phyloP scores from a whole-genome alignment of 306 rosid species.

The Cucurbita pepo region DNA sequence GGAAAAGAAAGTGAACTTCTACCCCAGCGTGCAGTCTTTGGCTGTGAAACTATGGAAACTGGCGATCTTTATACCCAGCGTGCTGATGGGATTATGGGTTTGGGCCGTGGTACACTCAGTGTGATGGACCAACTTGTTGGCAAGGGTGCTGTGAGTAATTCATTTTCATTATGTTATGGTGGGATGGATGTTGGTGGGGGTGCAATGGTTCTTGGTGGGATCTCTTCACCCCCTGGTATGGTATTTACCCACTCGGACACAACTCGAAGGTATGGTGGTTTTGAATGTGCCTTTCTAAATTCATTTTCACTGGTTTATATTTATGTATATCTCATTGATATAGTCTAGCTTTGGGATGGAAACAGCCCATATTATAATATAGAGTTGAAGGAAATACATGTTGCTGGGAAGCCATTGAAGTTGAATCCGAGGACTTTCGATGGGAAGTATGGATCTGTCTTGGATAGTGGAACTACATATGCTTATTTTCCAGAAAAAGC shows the following conservation, averaged over 20 bases:
- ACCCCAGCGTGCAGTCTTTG: slow-evolving; percentile 42
- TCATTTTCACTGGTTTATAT: slow-evolving; percentile 2
- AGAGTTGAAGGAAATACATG: slow-evolving; percentile 32
- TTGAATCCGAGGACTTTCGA: slow-evolving; percentile 23
- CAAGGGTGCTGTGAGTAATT: slow-evolving; percentile 28
- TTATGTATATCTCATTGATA: slow-evolving; percentile 22
- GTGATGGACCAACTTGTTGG: slow-evolving; percentile 44
- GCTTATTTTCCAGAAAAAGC: slow-evolving; percentile 37
- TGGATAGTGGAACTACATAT: slow-evolving; percentile 48
- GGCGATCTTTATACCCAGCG: slow-evolving; percentile 43
- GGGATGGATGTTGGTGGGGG: slow-evolving; percentile 51
- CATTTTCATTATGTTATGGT: slow-evolving; percentile 39
- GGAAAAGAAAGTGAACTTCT: slow-evolving; percentile 28
- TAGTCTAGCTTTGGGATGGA: slow-evolving; percentile 24
- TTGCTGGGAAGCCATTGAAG: slow-evolving; percentile 30
- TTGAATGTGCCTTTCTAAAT: not conserved
- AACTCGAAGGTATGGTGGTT: slow-evolving; percentile 22
- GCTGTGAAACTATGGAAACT: slow-evolving; percentile 35
- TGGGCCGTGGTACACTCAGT: slow-evolving; percentile 37
- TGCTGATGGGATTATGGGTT: slow-evolving; percentile 42
- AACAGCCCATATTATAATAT: slow-evolving; percentile 44
- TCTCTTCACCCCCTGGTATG: slow-evolving; percentile 31
- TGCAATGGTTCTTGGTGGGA: slow-evolving; percentile 37
- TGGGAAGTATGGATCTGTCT: slow-evolving; percentile 31
- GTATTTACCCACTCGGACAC: slow-evolving; percentile 31